Evolutionary conservation across 2,329 filamentous ascomycete genomes (phyloP).

Genomic region (Dichotomopilus funicola): DNA sequence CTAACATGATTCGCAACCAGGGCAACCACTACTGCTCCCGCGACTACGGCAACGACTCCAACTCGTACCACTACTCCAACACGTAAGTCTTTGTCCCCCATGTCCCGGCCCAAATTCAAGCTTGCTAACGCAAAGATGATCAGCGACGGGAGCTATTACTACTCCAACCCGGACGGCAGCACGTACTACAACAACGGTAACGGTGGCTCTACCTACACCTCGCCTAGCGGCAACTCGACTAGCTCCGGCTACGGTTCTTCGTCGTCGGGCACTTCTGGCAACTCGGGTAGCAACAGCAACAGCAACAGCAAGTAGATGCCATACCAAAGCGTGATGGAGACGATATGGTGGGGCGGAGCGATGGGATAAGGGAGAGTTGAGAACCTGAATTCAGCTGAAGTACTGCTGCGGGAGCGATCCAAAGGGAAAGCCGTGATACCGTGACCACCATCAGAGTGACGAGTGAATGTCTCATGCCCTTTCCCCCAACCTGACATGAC

Average conservation of each 20-base stretch:
- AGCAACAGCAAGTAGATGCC: conserved; percentile 2
- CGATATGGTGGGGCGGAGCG: too few species aligned
- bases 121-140: neutral
- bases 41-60: conserved; percentile 31
- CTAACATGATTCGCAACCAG: conserved; percentile 2
- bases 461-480: neutral
- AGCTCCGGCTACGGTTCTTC: conserved; percentile 11
- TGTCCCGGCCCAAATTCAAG: too few species aligned
- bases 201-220: conserved; percentile 55
- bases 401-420: too few species aligned
- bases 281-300: conserved; percentile 9
- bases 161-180: conserved; percentile 61
- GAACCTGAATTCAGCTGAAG: too few species aligned
- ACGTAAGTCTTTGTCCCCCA: conserved; percentile 6
- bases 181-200: conserved; percentile 60
- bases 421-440: too few species aligned
- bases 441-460: neutral
- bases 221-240: conserved; percentile 38
- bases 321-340: neutral
- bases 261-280: neutral
- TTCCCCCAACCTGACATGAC: neutral
- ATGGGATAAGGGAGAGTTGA: too few species aligned
- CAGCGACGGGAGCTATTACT: conserved; percentile 63
- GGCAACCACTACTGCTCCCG: conserved; percentile 25
- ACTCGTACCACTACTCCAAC: conserved; percentile 65